Evolutionary conservation across 2,329 filamentous ascomycete genomes (phyloP).

Genomic region (Laburnicola sp.): DNA sequence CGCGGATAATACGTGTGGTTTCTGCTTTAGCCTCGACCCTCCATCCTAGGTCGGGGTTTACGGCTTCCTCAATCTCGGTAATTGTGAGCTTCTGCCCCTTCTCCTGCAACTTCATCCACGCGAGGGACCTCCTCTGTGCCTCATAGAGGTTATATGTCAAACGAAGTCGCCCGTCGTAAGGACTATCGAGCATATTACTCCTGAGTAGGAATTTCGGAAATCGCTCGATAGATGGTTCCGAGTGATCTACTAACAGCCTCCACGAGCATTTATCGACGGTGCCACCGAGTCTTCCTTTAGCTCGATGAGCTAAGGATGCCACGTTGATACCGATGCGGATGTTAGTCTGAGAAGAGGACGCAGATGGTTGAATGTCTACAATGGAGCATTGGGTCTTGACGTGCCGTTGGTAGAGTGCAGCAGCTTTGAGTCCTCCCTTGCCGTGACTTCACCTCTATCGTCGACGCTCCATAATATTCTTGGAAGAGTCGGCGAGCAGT

Average conservation of each 20-base stretch:
- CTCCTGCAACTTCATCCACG: slow-evolving; percentile 65
- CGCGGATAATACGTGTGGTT: slow-evolving; percentile 49
- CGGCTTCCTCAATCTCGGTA: slow-evolving; percentile 61
- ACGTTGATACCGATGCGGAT: slow-evolving; percentile 50
- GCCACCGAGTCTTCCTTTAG: slow-evolving; percentile 36
- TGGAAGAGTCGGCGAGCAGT: slow-evolving; percentile 34
- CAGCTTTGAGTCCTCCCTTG: slow-evolving; percentile 48
- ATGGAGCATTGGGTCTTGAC: slow-evolving; percentile 53
- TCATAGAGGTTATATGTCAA: slow-evolving; percentile 46
- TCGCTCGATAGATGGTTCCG: slow-evolving; percentile 34
- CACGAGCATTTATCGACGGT: slow-evolving; percentile 40
- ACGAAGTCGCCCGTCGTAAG: slow-evolving; percentile 40
- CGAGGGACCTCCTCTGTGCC: slow-evolving; percentile 59
- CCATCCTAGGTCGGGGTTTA: slow-evolving; percentile 57
- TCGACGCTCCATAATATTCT: slow-evolving; percentile 30
- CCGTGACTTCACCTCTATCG: slow-evolving; percentile 17
- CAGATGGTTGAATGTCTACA: slow-evolving; percentile 17
- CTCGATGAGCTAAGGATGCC: slow-evolving; percentile 49
- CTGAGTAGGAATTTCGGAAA: slow-evolving; percentile 49
- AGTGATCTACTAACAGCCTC: slow-evolving; percentile 54
- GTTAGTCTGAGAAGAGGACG: slow-evolving; percentile 31
- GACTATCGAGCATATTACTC: slow-evolving; percentile 45
- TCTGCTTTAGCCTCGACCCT: slow-evolving; percentile 58
- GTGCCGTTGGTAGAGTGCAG: slow-evolving; percentile 55
- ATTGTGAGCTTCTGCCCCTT: slow-evolving; percentile 16